Percentiles rank a stretch among this genome's conserved stretches.
These are phyloP conservation scores for Elongisporangium anandrum DNA, from an alignment of 352 stramenopile genomes.

Conservation along the genomic window DNA sequence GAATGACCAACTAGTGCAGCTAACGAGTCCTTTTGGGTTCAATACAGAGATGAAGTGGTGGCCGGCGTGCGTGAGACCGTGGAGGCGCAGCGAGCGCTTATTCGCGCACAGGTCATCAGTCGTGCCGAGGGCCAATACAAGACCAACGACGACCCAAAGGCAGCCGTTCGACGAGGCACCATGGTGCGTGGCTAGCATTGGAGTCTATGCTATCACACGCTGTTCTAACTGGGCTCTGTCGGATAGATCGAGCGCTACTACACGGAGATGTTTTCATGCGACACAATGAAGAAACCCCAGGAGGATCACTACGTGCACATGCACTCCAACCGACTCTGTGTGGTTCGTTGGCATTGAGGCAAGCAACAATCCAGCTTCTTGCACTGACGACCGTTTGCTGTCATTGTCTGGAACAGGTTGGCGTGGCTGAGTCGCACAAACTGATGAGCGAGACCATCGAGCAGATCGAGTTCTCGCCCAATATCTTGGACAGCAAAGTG, in stretches of 20 bases:
- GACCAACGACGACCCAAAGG: slow-evolving; percentile 18
- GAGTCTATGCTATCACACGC: not conserved
- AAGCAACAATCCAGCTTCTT: too few species aligned
- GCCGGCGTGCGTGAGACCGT: slow-evolving; percentile 57
- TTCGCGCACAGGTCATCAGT: slow-evolving; percentile 67
- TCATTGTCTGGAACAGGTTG: slow-evolving; percentile 19
- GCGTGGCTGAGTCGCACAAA: slow-evolving; percentile 59
- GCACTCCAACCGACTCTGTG: slow-evolving; percentile 86
- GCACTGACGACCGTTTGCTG: too few species aligned
- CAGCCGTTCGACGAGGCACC: slow-evolving; percentile 51
- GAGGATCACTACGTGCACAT: slow-evolving; percentile 88
- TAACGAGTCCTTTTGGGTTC: slow-evolving; percentile 1
- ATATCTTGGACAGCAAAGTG: slow-evolving; percentile 67
- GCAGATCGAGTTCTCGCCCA: slow-evolving; percentile 56
- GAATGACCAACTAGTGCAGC: not conserved
- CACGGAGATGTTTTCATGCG: slow-evolving; percentile 78
- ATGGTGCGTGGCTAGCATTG: slow-evolving; percentile 35
- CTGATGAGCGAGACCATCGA: slow-evolving; percentile 62
- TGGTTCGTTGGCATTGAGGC: slow-evolving; percentile 19
- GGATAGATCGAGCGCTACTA: slow-evolving; percentile 85
- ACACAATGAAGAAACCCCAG: slow-evolving; percentile 58
- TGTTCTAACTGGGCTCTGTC: not conserved
- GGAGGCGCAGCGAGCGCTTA: slow-evolving; percentile 71
- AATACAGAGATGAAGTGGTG: slow-evolving; percentile 38
- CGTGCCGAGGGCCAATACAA: slow-evolving; percentile 68